Evolutionary conservation across 2,329 filamentous ascomycete species (phyloP).

Genomic region (Aspergillus candidus): DNA sequence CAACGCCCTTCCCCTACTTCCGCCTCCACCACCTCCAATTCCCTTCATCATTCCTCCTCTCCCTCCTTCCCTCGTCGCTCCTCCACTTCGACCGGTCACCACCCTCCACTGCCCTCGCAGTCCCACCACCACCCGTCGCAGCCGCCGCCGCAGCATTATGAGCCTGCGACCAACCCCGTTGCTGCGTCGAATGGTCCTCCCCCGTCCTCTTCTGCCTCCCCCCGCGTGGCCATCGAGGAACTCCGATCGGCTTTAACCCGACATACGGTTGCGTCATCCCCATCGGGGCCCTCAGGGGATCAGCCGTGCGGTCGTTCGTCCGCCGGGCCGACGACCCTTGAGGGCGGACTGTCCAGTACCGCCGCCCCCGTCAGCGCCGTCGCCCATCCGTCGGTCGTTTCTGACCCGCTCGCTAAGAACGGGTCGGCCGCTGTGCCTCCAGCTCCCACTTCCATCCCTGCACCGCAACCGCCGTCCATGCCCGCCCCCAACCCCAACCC

Average conservation of each 20-base stretch:
- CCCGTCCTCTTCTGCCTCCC: conserved; percentile 28
- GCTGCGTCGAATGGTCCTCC: conserved; percentile 14
- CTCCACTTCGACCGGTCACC: conserved; percentile 3
- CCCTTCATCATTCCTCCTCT: conserved; percentile 14
- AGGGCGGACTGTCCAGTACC: conserved; percentile 22
- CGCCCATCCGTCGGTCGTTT: conserved; percentile 8
- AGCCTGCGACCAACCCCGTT: conserved; percentile 22
- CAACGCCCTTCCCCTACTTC: conserved; percentile 29
- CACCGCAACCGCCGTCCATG: conserved; percentile 21
- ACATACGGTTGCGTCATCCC: conserved; percentile 32
- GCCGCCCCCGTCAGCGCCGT: conserved; percentile 15
- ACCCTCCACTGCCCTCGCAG: conserved; percentile 6
- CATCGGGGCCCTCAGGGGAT: conserved; percentile 30
- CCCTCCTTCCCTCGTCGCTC: conserved; percentile 9
- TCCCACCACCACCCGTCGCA: conserved; percentile 5
- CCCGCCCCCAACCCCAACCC: conserved; percentile 16
- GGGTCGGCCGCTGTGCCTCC: conserved; percentile 11
- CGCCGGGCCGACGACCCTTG: conserved; percentile 29
- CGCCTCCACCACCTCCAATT: conserved; percentile 14
- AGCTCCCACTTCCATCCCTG: conserved; percentile 13
- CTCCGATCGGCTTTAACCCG: conserved; percentile 34
- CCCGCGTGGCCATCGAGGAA: conserved; percentile 36
- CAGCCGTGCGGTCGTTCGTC: conserved; percentile 30
- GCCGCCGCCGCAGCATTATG: conserved; percentile 22
- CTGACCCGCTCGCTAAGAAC: conserved; percentile 8